phyloP scores from a whole-genome alignment of 2,329 filamentous ascomycete genomes.

The Catunica adiposa region DNA sequence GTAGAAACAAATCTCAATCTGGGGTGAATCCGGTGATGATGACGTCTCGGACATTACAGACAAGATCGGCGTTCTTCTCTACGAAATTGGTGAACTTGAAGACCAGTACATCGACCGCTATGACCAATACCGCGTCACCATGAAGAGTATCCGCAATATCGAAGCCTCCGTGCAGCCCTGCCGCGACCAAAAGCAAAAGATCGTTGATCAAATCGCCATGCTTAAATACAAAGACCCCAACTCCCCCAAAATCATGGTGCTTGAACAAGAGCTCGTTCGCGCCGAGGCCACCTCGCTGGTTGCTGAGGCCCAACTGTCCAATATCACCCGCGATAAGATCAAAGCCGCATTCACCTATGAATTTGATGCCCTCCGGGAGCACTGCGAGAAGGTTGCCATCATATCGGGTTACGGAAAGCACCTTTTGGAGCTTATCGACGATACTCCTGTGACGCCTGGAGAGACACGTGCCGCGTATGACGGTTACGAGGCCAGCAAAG shows the following conservation, averaged over 20 bases:
- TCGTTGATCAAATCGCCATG: conserved; percentile 95
- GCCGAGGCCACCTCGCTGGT: conserved; percentile 98
- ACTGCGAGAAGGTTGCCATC: conserved; percentile 95
- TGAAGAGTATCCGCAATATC: conserved; percentile 99
- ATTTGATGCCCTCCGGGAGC: conserved; percentile 91
- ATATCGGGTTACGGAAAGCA: conserved; percentile 97
- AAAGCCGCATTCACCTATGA: conserved; percentile 98
- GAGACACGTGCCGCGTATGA: conserved; percentile 94
- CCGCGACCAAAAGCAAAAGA: conserved; percentile 99
- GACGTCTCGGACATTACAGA: conserved; percentile 98
- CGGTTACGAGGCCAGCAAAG: conserved; percentile 95
- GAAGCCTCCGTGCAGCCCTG: conserved; percentile 96
- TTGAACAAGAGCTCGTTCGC: conserved; percentile 95
- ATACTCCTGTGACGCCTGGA: conserved; percentile 89
- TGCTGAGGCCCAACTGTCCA: conserved; percentile 92
- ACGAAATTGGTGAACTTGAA: conserved; percentile 95
- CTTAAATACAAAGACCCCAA: conserved; percentile 99
- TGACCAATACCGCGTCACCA: conserved; percentile 96
- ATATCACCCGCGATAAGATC: conserved; percentile 98
- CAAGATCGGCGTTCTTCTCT: conserved; percentile 93
- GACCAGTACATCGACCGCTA: conserved; percentile 98
- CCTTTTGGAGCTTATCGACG: conserved; percentile 88
- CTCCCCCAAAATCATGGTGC: conserved; percentile 89
- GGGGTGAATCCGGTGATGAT: conserved; percentile 90
- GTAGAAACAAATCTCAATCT: conserved; percentile 97